Percentiles rank a stretch among this genome's conserved stretches.
phyloP scores from a whole-genome alignment of 1,284 basidiomycete species.

The Ustilago xerochloae region DNA sequence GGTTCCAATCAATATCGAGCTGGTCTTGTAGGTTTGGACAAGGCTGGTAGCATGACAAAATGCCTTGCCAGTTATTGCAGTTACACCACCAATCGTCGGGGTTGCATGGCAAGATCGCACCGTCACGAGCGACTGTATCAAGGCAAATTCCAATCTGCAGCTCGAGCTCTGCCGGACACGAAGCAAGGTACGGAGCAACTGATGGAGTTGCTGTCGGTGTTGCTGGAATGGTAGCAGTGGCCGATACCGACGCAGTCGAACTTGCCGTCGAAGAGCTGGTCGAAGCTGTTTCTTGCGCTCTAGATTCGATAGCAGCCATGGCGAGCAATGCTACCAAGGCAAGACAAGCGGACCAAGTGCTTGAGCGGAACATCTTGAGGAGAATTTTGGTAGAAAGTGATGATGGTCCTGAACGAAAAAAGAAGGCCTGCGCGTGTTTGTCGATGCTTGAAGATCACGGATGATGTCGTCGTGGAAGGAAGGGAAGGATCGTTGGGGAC shows the following conservation, averaged over 20 bases:
- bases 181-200: constrained; percentile 13
- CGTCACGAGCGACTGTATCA: constrained; percentile 27
- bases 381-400: neutral
- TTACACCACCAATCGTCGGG: constrained; percentile 34
- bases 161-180: constrained; percentile 20
- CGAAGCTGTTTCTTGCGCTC: constrained; percentile 12
- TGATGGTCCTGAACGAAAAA: neutral
- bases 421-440: neutral
- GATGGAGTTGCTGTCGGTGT: constrained; percentile 8
- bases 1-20: constrained; percentile 26
- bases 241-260: constrained; percentile 6
- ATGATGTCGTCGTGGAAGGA: neutral
- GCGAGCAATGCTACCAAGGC: constrained; percentile 4
- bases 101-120: constrained; percentile 29
- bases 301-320: neutral
- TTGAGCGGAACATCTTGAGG: constrained; percentile 9
- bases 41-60: constrained; percentile 27
- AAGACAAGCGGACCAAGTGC: constrained; percentile 3
- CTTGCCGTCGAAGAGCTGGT: neutral
- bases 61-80: constrained; percentile 32
- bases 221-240: constrained; percentile 5
- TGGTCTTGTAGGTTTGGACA: constrained; percentile 25
- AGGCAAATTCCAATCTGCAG: constrained; percentile 24
- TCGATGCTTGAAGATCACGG: no score
- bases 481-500: no score